phyloP scores from a whole-genome alignment of 2,329 filamentous ascomycete species.

The Verticillium zaregamsianum region DNA sequence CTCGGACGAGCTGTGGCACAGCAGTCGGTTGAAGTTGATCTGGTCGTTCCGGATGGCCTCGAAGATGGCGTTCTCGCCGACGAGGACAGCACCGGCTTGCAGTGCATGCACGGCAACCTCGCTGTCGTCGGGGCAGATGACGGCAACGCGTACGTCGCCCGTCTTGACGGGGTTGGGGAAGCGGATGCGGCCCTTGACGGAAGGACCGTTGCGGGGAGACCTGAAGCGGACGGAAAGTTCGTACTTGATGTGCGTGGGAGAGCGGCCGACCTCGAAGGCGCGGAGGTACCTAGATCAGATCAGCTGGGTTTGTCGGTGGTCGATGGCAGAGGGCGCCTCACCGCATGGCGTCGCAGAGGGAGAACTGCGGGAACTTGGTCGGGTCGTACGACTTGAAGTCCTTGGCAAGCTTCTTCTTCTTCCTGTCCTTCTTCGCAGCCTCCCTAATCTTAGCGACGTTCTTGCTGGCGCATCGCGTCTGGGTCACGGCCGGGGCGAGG shows the following conservation, averaged over 20 bases:
- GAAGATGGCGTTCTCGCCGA: conserved; percentile 84
- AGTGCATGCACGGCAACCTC: conserved; percentile 69
- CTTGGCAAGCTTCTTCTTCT: conserved; percentile 60
- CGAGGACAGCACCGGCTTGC: conserved; percentile 73
- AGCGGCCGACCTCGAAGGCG: conserved; percentile 83
- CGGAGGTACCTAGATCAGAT: conserved; percentile 68
- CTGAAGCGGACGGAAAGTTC: conserved; percentile 80
- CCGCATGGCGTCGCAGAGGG: conserved; percentile 91
- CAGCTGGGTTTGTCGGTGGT: neutral
- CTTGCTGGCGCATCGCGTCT: conserved; percentile 37
- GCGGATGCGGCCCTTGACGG: conserved; percentile 81
- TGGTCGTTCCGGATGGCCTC: conserved; percentile 67
- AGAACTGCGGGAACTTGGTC: conserved; percentile 60
- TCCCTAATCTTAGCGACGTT: conserved; percentile 23
- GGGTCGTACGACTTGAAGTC: conserved; percentile 63
- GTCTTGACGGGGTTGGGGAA: conserved; percentile 88
- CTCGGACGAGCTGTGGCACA: conserved; percentile 79
- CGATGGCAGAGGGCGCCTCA: conserved; percentile 31
- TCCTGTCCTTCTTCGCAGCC: conserved; percentile 46
- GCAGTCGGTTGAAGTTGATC: conserved; percentile 82
- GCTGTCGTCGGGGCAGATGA: conserved; percentile 83
- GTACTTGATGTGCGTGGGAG: conserved; percentile 74
- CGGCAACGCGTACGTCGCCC: conserved; percentile 82
- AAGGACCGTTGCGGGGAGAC: conserved; percentile 79
- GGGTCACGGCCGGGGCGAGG: conserved; percentile 40